Base-by-base conservation (phyloP, 108 stramenopile genomes). In the Nitzschia sp. region DNA sequence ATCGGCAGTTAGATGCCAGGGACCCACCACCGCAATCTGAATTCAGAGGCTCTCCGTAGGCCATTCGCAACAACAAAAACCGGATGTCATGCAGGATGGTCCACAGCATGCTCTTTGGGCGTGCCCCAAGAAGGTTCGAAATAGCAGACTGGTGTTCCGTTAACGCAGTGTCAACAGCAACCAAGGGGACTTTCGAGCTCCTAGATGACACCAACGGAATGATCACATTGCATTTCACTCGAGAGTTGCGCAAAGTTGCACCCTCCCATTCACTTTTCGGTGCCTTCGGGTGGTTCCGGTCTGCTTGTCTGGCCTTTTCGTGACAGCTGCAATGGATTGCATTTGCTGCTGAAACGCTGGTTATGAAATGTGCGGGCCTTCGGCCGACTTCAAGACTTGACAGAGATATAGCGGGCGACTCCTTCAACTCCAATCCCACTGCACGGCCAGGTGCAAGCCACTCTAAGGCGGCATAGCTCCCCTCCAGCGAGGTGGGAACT, bases 191-290 rank as follows among this genome's bases (percentile, higher is more conserved):
- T 29, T 83, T 76, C 3, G 87, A 86, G 48, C 79, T 82, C 24
- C 82, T 69, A n/a, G 85, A 83, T 10, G 87, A 86, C 8, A 93
- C 83, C 44, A 93, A 67, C n/a, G 92, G 92, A 44, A 93, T 61
- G 17, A 90, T 87, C 2, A 82, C 81, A 63, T 93, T 93, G 76
- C 92, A 93, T 20, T 86, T 82, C 3, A 93, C 87, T 41, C 92
- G 61, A 25, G 78, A 85, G 65, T 93, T 93, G 42, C 92, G 72
- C 20, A 93, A 59, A 55, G 71, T 86, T 26, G 92, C 92, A 15
- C 92, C 92, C 70, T 93, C 92, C 92, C 92, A 93, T 52, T 93
- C 92, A 29, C 84, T 82, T 57, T 93, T 93, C 14, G 92, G 87
- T 2, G 89, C 87, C 76, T 88, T 88, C 10, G 86, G 86, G 40